Conservation (phyloP, 1,284 basidiomycete species). For the Tylopilus orsonianus region DNA sequence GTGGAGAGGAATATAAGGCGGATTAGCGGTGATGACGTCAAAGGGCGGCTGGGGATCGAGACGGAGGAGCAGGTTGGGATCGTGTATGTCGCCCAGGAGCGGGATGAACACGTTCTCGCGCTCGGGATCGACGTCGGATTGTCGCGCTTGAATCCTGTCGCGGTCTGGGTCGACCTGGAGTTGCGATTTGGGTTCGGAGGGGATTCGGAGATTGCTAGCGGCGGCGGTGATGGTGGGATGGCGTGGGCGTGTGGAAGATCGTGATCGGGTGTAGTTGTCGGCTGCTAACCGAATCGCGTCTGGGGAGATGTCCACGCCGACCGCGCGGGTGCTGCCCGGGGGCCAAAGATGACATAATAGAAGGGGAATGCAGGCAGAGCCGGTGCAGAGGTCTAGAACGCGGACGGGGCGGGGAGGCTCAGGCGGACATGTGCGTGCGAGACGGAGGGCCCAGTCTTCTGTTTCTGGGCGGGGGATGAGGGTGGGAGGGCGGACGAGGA, state of each 20-base stretch:
- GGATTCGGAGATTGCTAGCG: conserved; percentile 13
- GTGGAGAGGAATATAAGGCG: conserved; percentile 81
- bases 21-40: conserved; percentile 86
- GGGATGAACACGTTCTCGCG: conserved; percentile 47
- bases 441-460: conserved; percentile 71
- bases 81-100: conserved; percentile 48
- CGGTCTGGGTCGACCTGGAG: not conserved
- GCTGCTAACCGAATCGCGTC: conserved; percentile 68
- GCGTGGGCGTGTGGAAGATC: conserved; percentile 31
- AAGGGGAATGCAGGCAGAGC: conserved; percentile 86
- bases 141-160: not conserved
- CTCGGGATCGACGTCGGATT: not conserved
- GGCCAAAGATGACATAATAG: conserved; percentile 68
- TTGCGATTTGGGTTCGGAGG: not conserved
- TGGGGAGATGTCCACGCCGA: conserved; percentile 72
- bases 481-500: conserved; percentile 71
- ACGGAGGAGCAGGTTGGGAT: conserved; percentile 36
- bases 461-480: conserved; percentile 94
- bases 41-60: conserved; percentile 44
- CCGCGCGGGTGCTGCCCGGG: conserved; percentile 47
- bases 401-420: conserved; percentile 41
- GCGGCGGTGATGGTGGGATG: not conserved
- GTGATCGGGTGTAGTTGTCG: conserved; percentile 62
- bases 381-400: conserved; percentile 87
- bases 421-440: conserved; percentile 47